Conservation (phyloP, 2,329 filamentous ascomycete species). For the Arthroderma uncinatum region DNA sequence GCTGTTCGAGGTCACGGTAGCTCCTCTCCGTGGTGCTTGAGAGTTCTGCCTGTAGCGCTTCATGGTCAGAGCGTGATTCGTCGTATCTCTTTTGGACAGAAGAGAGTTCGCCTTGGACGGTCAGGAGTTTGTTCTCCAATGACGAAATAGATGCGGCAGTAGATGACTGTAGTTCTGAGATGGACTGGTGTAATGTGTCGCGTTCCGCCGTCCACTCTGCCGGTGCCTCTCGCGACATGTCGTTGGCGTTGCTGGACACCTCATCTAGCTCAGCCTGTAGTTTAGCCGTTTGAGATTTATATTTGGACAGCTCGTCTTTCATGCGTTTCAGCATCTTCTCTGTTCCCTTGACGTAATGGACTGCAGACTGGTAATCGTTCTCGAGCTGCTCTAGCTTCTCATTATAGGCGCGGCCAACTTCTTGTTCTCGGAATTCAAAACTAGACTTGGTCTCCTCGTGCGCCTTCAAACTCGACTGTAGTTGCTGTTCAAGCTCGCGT, state of each 20-base stretch:
- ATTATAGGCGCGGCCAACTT: constrained; percentile 78
- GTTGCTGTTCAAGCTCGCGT: constrained; percentile 77
- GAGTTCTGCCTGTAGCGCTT: constrained; percentile 48
- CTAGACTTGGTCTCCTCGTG: constrained; percentile 75
- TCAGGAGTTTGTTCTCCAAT: constrained; percentile 60
- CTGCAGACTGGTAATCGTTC: constrained; percentile 93
- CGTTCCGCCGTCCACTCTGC: constrained; percentile 67
- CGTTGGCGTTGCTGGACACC: constrained; percentile 44
- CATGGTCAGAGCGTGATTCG: constrained; percentile 45
- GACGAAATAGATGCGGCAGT: constrained; percentile 53
- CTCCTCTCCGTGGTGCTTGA: constrained; percentile 43
- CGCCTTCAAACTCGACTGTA: constrained; percentile 62
- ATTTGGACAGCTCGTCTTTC: constrained; percentile 90
- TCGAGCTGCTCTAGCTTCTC: constrained; percentile 90
- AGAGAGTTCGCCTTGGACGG: constrained; percentile 59
- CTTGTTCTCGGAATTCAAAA: constrained; percentile 69
- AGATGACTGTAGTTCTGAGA: constrained; percentile 58
- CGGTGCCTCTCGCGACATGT: constrained; percentile 35
- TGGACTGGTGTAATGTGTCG: constrained; percentile 52
- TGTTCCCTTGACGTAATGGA: constrained; percentile 95
- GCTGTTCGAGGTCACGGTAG: constrained; percentile 61
- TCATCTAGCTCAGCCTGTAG: constrained; percentile 71
- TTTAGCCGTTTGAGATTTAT: constrained; percentile 74
- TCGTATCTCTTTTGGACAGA: constrained; percentile 59
- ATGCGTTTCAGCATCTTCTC: constrained; percentile 99